A percentile compares a stretch with the other conserved stretches of the same genome.
These are phyloP conservation scores for Scytalidium lignicola DNA, from an alignment of 2,329 filamentous ascomycete genomes.

Conservation along the genomic window DNA sequence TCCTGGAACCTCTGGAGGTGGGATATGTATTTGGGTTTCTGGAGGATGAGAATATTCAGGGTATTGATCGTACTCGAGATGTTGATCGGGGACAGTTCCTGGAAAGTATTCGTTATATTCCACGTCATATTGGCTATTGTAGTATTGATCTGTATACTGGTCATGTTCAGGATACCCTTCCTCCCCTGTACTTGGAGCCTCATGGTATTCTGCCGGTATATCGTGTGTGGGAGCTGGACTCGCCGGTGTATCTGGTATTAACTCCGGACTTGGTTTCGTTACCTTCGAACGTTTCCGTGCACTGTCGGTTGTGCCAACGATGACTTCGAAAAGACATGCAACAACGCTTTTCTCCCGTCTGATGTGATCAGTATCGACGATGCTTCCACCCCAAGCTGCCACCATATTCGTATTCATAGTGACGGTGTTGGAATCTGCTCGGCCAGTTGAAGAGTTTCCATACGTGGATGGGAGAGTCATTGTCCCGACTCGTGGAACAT, in stretches of 20 bases:
- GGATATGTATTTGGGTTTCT: slow-evolving; percentile 44
- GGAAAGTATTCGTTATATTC: slow-evolving; percentile 17
- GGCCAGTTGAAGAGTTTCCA: slow-evolving; percentile 12
- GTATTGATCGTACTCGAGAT: slow-evolving; percentile 26
- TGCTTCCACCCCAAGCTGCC: slow-evolving; percentile 57
- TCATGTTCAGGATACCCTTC: slow-evolving; percentile 3
- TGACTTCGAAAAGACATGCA: slow-evolving; percentile 75
- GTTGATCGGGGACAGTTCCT: slow-evolving; percentile 20
- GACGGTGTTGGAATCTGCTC: slow-evolving; percentile 28
- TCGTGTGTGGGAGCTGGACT: slow-evolving; percentile 13
- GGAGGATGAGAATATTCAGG: slow-evolving; percentile 27
- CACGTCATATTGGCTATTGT: slow-evolving; percentile 20
- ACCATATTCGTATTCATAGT: slow-evolving; percentile 37
- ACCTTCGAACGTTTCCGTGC: slow-evolving; percentile 24
- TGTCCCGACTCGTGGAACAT: slow-evolving; percentile 25
- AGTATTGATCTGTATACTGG: slow-evolving; percentile 22
- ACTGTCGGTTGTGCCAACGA: slow-evolving; percentile 82
- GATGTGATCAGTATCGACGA: slow-evolving; percentile 82
- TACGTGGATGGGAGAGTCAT: slow-evolving; percentile 19
- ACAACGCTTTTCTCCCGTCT: slow-evolving; percentile 90
- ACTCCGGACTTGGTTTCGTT: neutral
- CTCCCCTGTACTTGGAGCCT: slow-evolving; percentile 3
- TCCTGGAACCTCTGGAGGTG: slow-evolving; percentile 53
- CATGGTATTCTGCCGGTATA: slow-evolving; percentile 14
- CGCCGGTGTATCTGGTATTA: slow-evolving; percentile 6